Evolutionary conservation across 2,329 filamentous ascomycete genomes (phyloP).

Genomic region (Aspergillus sp.): DNA sequence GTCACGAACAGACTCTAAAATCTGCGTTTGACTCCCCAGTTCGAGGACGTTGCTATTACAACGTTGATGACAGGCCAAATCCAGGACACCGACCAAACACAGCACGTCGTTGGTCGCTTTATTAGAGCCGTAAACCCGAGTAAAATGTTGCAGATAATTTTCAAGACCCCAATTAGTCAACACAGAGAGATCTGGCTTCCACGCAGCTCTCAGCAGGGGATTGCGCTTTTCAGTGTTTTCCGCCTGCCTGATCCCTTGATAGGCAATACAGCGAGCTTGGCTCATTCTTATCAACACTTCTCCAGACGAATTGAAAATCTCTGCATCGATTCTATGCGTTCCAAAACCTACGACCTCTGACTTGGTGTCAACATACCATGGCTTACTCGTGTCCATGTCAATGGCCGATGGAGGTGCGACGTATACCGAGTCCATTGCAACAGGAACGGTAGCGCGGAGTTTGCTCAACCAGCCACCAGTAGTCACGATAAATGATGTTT

Average conservation of each 20-base stretch:
- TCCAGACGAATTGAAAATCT: not conserved
- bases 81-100: not conserved
- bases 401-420: not conserved
- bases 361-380: not conserved
- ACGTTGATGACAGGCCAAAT: slow-evolving; percentile 2
- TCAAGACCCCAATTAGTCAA: not conserved
- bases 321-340: not conserved
- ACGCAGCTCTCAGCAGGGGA: not conserved
- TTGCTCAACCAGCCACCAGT: not conserved
- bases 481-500: not conserved
- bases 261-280: not conserved
- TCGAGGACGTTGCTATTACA: not conserved
- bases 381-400: not conserved
- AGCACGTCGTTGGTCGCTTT: not conserved
- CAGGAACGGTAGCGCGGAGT: not conserved
- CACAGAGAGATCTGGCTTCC: slow-evolving; percentile 8
- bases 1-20: not conserved
- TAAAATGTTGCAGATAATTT: not conserved
- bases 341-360: not conserved
- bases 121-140: not conserved
- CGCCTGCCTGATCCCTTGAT: not conserved
- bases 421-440: not conserved
- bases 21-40: not conserved
- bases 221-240: not conserved
- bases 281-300: not conserved